A percentile compares a stretch with the other conserved stretches of the same genome.
These are phyloP conservation scores for Xerocomellus chrysenteron DNA, from an alignment of 768 basidiomycete genomes.

Conservation along the genomic window DNA sequence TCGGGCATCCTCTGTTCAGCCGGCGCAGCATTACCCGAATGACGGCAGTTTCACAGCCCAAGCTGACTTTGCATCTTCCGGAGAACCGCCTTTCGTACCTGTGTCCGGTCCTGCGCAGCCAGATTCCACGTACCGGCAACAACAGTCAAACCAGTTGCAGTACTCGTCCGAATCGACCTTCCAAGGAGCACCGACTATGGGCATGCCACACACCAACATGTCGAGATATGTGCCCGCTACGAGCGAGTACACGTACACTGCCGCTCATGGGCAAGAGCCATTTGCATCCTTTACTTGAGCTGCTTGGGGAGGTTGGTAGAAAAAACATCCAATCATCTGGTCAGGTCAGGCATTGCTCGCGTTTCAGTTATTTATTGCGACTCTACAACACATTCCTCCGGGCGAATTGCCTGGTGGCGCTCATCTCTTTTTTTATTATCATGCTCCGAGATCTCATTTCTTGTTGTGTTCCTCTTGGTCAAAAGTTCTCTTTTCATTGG, in stretches of 20 bases:
- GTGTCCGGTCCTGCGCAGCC: conserved; percentile 9
- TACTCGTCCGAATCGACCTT: conserved; percentile 22
- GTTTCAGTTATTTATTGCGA: conserved; percentile 5
- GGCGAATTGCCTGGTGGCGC: conserved; percentile 6
- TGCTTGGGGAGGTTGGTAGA: neutral
- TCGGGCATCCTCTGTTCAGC: conserved; percentile 13
- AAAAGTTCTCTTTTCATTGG: conserved; percentile 1
- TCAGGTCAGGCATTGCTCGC: neutral
- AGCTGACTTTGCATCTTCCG: conserved; percentile 9
- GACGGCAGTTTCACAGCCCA: conserved; percentile 13
- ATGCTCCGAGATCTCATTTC: conserved; percentile 4
- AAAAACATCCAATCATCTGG: neutral
- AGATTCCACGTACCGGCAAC: conserved; percentile 14
- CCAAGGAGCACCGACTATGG: conserved; percentile 13
- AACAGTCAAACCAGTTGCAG: conserved; percentile 12
- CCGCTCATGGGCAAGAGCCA: conserved; percentile 26
- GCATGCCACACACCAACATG: conserved; percentile 13
- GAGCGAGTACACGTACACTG: conserved; percentile 21
- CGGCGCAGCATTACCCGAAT: conserved; percentile 19
- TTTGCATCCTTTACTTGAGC: conserved; percentile 21
- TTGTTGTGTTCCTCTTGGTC: conserved; percentile 22
- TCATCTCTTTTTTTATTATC: conserved; percentile 5
- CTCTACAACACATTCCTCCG: neutral
- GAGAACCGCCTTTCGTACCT: conserved; percentile 20
- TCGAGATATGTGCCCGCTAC: conserved; percentile 18